Conservation (phyloP, 2,329 filamentous ascomycete genomes). For the Nannizzia gypsea region DNA sequence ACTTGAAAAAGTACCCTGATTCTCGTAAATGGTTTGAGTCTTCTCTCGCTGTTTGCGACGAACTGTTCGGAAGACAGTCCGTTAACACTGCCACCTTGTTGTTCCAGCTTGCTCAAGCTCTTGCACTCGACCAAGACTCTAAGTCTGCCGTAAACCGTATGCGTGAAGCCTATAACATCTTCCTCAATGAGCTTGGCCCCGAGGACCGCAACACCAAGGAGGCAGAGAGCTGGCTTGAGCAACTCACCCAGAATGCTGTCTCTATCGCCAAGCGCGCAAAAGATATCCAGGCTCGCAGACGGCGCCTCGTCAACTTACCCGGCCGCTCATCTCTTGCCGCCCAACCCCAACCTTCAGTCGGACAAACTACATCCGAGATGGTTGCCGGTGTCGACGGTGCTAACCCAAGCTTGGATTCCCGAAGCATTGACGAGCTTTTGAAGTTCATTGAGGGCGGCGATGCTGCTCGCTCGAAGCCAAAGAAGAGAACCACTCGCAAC, state of each 20-base stretch:
- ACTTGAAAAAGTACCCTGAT: slow-evolving; percentile 86
- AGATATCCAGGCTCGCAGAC: slow-evolving; percentile 62
- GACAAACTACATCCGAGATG: slow-evolving; percentile 42
- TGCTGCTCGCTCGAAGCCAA: slow-evolving; percentile 34
- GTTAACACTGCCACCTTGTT: slow-evolving; percentile 89
- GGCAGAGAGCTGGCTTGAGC: slow-evolving; percentile 90
- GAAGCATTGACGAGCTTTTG: slow-evolving; percentile 85
- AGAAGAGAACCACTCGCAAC: slow-evolving; percentile 32
- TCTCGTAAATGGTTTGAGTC: slow-evolving; percentile 95
- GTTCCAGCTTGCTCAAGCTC: slow-evolving; percentile 91
- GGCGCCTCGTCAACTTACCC: slow-evolving; percentile 60
- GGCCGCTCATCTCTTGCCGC: slow-evolving; percentile 47
- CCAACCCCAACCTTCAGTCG: slow-evolving; percentile 51
- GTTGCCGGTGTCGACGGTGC: slow-evolving; percentile 30
- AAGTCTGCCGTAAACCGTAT: slow-evolving; percentile 85
- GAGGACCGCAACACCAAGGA: slow-evolving; percentile 98
- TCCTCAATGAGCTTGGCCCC: slow-evolving; percentile 72
- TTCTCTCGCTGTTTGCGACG: slow-evolving; percentile 77
- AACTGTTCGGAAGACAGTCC: slow-evolving; percentile 76
- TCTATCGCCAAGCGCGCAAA: slow-evolving; percentile 89
- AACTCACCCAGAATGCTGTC: slow-evolving; percentile 90
- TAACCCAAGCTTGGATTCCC: slow-evolving; percentile 50
- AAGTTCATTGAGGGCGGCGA: slow-evolving; percentile 78
- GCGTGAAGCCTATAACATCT: slow-evolving; percentile 94
- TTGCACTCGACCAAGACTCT: slow-evolving; percentile 89